These are phyloP conservation scores for Blastobotrys malaysiensis DNA, from an alignment of 1,139 yeast genomes.

Conservation along the genomic window DNA sequence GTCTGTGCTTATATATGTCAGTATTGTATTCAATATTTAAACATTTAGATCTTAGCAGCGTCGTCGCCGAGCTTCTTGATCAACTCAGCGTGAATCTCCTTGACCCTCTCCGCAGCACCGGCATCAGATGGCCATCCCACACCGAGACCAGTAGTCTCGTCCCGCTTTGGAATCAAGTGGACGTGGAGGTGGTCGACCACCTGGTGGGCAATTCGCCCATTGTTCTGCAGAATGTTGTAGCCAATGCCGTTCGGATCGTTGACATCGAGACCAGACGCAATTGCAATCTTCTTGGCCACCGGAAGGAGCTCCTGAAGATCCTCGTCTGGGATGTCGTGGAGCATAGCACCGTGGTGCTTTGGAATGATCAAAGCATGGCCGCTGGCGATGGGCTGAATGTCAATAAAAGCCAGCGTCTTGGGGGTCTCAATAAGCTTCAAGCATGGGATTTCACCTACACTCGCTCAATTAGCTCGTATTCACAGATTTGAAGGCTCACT, in stretches of 20 bases:
- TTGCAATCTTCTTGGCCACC: constrained; percentile 76
- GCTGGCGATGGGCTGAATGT: constrained; percentile 83
- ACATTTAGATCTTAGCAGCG: constrained; percentile 5
- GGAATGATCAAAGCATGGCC: constrained; percentile 90
- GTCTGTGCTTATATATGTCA: no score
- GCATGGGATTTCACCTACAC: constrained; percentile 78
- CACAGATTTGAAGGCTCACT: constrained; percentile 19
- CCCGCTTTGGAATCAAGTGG: constrained; percentile 88
- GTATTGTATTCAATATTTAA: not conserved
- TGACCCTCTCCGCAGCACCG: constrained; percentile 56
- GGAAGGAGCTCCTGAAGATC: constrained; percentile 80
- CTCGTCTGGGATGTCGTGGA: constrained; percentile 90
- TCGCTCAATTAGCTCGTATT: constrained; percentile 3
- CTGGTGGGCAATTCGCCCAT: constrained; percentile 92
- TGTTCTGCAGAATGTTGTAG: constrained; percentile 85
- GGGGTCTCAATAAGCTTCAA: constrained; percentile 81
- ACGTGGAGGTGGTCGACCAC: constrained; percentile 93
- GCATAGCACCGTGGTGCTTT: constrained; percentile 84
- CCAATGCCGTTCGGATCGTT: constrained; percentile 65
- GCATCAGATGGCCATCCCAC: constrained; percentile 92
- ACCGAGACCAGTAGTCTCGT: constrained; percentile 61
- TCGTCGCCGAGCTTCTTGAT: constrained; percentile 38
- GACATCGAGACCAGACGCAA: constrained; percentile 59
- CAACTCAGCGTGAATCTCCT: constrained; percentile 58
- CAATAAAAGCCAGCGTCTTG: constrained; percentile 75